These are phyloP conservation scores for Xylaria nigripes DNA, from an alignment of 495 filamentous ascomycete species.

Conservation along the genomic window DNA sequence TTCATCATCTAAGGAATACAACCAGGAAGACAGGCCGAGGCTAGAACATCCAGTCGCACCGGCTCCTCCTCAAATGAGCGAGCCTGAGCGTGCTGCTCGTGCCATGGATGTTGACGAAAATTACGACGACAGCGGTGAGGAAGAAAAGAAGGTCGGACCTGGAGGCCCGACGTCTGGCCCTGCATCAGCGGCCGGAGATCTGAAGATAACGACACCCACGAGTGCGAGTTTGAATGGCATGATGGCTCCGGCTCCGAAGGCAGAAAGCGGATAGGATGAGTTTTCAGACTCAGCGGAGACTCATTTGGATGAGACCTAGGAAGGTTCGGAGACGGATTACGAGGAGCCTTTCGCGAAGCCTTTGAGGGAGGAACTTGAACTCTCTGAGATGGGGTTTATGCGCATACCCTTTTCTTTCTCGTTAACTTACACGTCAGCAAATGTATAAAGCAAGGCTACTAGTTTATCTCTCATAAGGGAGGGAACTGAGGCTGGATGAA, in stretches of 20 bases:
- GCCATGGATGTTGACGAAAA: constrained; percentile 98
- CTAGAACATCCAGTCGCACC: constrained; percentile 43
- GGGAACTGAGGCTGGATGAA: not conserved
- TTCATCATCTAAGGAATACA: constrained; percentile 53
- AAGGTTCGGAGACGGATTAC: no score
- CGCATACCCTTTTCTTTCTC: constrained; percentile 11
- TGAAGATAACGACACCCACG: constrained; percentile 40
- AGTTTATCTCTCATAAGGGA: not conserved
- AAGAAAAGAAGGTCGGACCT: constrained; percentile 57
- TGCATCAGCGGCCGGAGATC: constrained; percentile 32
- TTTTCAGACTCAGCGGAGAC: not conserved
- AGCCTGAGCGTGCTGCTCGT: constrained; percentile 74
- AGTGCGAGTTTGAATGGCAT: constrained; percentile 39
- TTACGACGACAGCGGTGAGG: constrained; percentile 85
- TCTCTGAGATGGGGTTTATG: not conserved
- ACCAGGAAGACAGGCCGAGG: constrained; percentile 39
- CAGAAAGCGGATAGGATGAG: constrained; percentile 20
- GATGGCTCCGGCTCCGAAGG: constrained; percentile 34
- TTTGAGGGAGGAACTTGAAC: not conserved
- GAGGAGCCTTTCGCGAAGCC: no score
- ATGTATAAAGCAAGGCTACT: constrained; percentile 9
- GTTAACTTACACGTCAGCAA: not conserved
- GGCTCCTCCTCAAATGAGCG: constrained; percentile 39
- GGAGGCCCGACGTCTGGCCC: constrained; percentile 27
- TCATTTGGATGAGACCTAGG: no score